Evolutionary conservation across 495 filamentous ascomycete species (phyloP).

Genomic region (Bathelium albidoporum): DNA sequence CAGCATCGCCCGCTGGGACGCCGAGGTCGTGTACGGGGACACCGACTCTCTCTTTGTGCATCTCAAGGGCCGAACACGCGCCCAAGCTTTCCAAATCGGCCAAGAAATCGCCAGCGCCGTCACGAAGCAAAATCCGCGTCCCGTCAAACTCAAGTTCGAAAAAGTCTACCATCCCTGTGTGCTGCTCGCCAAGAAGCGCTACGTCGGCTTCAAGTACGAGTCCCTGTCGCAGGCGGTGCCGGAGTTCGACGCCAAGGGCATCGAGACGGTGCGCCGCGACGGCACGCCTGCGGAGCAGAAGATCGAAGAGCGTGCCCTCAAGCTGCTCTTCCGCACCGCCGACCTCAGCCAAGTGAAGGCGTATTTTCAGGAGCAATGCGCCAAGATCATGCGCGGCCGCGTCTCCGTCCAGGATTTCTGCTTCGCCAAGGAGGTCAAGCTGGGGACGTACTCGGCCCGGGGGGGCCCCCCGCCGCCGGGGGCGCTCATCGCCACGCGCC

Average conservation of each 20-base stretch:
- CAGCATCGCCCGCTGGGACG: constrained; percentile 73
- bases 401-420: constrained; percentile 93
- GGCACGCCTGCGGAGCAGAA: constrained; percentile 93
- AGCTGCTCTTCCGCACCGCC: constrained; percentile 76
- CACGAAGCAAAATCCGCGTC: constrained; percentile 82
- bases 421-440: constrained; percentile 81
- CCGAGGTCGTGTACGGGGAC: constrained; percentile 96
- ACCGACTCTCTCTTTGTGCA: constrained; percentile 95
- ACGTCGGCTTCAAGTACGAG: constrained; percentile 97
- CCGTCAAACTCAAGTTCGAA: constrained; percentile 94
- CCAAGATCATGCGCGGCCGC: constrained; percentile 81
- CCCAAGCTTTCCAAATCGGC: constrained; percentile 85
- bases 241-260: constrained; percentile 95
- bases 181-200: constrained; percentile 91
- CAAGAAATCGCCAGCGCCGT: constrained; percentile 84
- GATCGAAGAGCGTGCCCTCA: constrained; percentile 90
- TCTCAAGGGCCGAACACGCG: constrained; percentile 73
- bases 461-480: constrained; percentile 74
- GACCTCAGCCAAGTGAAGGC: constrained; percentile 83
- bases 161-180: constrained; percentile 96
- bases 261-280: constrained; percentile 91
- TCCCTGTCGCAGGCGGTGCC: constrained; percentile 63
- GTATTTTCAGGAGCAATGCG: constrained; percentile 85
- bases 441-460: constrained; percentile 80
- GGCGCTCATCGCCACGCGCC: constrained; percentile 71